Percentiles rank a stretch among this genome's conserved stretches.
Evolutionary conservation across 495 filamentous ascomycete species (phyloP).

Genomic region (Thozetella sp.): DNA sequence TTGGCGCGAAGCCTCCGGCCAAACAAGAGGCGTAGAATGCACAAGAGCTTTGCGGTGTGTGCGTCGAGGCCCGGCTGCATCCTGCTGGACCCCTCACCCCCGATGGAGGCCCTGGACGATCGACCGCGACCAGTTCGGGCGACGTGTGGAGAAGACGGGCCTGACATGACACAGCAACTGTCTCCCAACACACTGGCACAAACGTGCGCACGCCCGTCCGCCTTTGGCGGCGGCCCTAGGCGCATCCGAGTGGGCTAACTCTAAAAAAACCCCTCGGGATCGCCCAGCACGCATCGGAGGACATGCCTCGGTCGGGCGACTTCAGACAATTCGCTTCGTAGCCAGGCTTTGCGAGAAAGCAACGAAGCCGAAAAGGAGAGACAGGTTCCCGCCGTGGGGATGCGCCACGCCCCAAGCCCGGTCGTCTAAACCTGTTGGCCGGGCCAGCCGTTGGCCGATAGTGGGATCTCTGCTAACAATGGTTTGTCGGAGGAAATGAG

Average conservation of each 20-base stretch:
- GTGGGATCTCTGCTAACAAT: slow-evolving; percentile 1
- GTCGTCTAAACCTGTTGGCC: neutral
- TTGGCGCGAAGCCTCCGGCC: neutral
- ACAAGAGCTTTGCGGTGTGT: neutral
- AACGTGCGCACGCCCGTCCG: neutral
- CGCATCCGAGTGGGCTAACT: slow-evolving; percentile 1
- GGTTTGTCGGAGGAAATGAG: neutral
- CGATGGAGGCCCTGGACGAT: neutral
- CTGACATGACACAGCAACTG: neutral
- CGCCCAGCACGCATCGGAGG: neutral
- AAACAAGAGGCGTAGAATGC: neutral
- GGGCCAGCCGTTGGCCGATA: slow-evolving; percentile 1
- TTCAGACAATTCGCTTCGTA: neutral
- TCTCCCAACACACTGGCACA: slow-evolving; percentile 1
- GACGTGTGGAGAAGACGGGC: neutral
- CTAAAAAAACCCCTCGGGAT: neutral
- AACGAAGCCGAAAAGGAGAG: neutral
- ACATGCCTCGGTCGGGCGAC: neutral
- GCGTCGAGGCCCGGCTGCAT: neutral
- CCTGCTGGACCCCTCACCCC: neutral
- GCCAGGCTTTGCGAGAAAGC: neutral
- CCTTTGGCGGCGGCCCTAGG: neutral
- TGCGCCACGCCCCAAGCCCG: neutral
- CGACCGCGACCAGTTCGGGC: neutral
- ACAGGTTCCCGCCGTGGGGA: neutral